Evolutionary conservation across 1,284 basidiomycete genomes (phyloP), one percentile per base, ranked within the genome.

Genomic region (Lentinula novae-zelandiae): DNA sequence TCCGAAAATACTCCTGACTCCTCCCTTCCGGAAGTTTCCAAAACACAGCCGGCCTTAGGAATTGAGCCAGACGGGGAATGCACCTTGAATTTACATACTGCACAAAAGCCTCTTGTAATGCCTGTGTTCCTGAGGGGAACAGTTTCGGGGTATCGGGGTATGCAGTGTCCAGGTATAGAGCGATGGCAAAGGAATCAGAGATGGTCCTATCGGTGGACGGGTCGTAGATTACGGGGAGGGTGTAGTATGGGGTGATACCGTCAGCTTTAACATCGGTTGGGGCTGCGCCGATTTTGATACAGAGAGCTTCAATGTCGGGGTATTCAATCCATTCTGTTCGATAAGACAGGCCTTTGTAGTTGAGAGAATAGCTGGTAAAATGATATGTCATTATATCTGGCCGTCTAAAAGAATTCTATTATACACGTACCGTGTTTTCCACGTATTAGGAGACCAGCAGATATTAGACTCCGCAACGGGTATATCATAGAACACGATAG

Each of bases 261-360:
- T 38, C 7, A 12, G 7, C 7, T 38, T 12, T 38, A 38, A 38
- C 12, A 12, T 38, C 36, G 7, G 12, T 12, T 8, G 12, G 36
- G 12, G 12, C 12, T 9, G 36, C 12, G 12, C 36, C 36, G 36
- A 38, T 38, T 12, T 12, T 38, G 7, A 38, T 38, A 38, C 36
- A 38, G 8, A 12, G 12, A 38, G 36, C 36, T 12, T 38, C 36
- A 38, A 38, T 38, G 36, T 38, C 12, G 6, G 36, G 12, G 12
- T 38, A 38, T 9, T 38, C 36, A 38, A 38, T 38, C 36, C 12
- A 78, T 52, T 68, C 68, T 9, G 77, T 78, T 61, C 68, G 70
- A 67, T 78, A 72, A 8, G 75, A 67, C 42, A 79, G 39, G 6
- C 68, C 68, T 63, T 80, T 79, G 67, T 73, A 73, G 58, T 77